phyloP scores from a whole-genome alignment of 2,329 filamentous ascomycete genomes.

The Trichoderma sp. region DNA sequence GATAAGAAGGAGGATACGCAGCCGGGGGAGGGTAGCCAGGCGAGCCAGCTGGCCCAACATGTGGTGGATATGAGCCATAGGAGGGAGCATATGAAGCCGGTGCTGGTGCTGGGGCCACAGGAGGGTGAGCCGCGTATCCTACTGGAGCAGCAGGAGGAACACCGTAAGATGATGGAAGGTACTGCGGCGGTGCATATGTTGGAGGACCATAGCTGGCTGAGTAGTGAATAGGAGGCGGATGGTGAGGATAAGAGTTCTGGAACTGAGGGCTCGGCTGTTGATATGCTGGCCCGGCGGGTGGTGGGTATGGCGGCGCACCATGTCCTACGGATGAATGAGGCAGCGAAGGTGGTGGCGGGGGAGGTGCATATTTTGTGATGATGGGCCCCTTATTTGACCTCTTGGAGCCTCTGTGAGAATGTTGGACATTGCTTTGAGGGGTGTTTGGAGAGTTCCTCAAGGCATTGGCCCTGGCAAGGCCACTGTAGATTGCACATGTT shows the following conservation, averaged over 20 bases:
- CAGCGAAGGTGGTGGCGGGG: not conserved
- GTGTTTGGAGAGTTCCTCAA: slow-evolving; percentile 40
- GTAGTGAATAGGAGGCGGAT: slow-evolving; percentile 32
- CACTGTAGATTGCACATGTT: slow-evolving; percentile 33
- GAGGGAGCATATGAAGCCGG: slow-evolving; percentile 21
- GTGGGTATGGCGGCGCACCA: slow-evolving; percentile 30
- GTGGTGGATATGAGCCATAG: slow-evolving; percentile 29
- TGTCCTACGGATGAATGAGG: slow-evolving; percentile 22
- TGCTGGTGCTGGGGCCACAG: slow-evolving; percentile 21
- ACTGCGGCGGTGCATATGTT: slow-evolving; percentile 32
- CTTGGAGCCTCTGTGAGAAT: slow-evolving; percentile 36
- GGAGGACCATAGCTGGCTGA: slow-evolving; percentile 34
- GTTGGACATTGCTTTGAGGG: slow-evolving; percentile 33
- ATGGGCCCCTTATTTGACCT: slow-evolving; percentile 40
- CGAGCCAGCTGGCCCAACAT: slow-evolving; percentile 26
- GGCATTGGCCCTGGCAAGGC: slow-evolving; percentile 37
- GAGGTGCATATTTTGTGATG: slow-evolving; percentile 41
- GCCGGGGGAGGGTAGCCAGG: slow-evolving; percentile 19
- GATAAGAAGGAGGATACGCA: slow-evolving; percentile 27
- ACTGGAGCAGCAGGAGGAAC: slow-evolving; percentile 26
- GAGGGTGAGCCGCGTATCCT: slow-evolving; percentile 26
- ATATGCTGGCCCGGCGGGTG: slow-evolving; percentile 33
- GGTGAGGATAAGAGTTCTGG: slow-evolving; percentile 31
- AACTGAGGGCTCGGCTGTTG: slow-evolving; percentile 31
- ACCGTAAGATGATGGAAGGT: slow-evolving; percentile 30